These are phyloP conservation scores for Nyctanthes arbortristis DNA, from an alignment of 257 asterid genomes.

Conservation along the genomic window DNA sequence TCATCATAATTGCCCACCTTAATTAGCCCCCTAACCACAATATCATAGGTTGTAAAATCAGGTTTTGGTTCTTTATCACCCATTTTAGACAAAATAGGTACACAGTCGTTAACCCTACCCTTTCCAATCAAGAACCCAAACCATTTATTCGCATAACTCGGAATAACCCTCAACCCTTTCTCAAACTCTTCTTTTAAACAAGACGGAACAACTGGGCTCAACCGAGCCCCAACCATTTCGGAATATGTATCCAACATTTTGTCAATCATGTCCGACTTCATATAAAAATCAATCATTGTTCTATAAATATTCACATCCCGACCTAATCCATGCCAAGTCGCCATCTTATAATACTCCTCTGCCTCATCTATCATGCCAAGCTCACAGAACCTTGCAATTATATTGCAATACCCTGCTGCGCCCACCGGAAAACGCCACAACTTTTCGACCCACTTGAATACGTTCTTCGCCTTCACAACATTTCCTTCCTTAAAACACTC, in stretches of 20 bases:
- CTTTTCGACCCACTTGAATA: slow-evolving; percentile 76
- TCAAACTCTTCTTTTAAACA: no score
- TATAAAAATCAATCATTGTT: slow-evolving; percentile 72
- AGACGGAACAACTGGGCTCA: no score
- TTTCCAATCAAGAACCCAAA: slow-evolving; percentile 67
- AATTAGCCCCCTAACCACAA: slow-evolving; percentile 72
- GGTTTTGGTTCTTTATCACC: slow-evolving; percentile 75
- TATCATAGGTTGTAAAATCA: slow-evolving; percentile 71
- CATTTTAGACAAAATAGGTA: slow-evolving; percentile 71
- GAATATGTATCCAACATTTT: slow-evolving; percentile 60
- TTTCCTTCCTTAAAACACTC: slow-evolving; percentile 76
- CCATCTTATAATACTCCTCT: slow-evolving; percentile 49
- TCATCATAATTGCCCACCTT: slow-evolving; percentile 51
- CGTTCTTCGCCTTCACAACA: slow-evolving; percentile 67
- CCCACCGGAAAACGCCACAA: slow-evolving; percentile 84
- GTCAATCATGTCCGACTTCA: slow-evolving; percentile 54
- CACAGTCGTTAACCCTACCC: slow-evolving; percentile 58
- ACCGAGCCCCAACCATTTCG: slow-evolving; percentile 70
- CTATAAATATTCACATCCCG: slow-evolving; percentile 69
- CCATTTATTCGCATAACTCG: slow-evolving; percentile 76
- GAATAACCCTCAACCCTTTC: slow-evolving; percentile 85
- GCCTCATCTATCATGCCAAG: slow-evolving; percentile 80
- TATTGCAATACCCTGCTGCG: slow-evolving; percentile 74
- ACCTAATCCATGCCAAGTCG: slow-evolving; percentile 55
- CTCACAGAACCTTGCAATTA: slow-evolving; percentile 72